phyloP scores from a whole-genome alignment of 2,329 filamentous ascomycete species.

The Calonectria fujianensis region DNA sequence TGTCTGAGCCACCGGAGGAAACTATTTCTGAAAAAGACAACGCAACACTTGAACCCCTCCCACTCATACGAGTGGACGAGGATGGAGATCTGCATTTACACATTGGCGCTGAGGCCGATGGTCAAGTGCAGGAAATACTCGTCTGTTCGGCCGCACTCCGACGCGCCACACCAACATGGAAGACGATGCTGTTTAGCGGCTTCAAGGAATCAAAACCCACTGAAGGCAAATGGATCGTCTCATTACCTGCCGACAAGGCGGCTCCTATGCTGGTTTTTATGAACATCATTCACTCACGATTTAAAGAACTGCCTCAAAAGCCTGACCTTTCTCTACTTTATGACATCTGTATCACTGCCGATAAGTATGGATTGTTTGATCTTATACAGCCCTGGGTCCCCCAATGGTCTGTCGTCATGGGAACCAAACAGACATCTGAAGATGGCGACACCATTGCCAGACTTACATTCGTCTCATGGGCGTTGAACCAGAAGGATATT shows the following conservation, averaged over 20 bases:
- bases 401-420: conserved; percentile 1
- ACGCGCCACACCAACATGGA: conserved; percentile 19
- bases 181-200: conserved; percentile 26
- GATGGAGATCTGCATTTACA: conserved; percentile 29
- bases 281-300: conserved; percentile 32
- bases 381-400: conserved; percentile 6
- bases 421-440: not conserved
- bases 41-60: not conserved
- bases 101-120: conserved; percentile 29
- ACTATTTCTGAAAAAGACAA: not conserved
- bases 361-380: conserved; percentile 25
- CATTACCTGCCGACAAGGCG: conserved; percentile 19
- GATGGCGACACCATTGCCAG: not conserved
- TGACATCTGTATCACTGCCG: conserved; percentile 2
- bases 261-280: conserved; percentile 14
- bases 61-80: not conserved
- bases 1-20: not conserved
- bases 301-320: not conserved
- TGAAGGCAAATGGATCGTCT: conserved; percentile 28
- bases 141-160: conserved; percentile 29
- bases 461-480: conserved; percentile 17
- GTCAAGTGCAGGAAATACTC: conserved; percentile 3
- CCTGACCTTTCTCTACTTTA: not conserved
- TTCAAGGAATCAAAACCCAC: conserved; percentile 31
- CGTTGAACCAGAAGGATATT: not conserved